Evolutionary conservation across 805 yeast genomes (phyloP), one percentile per base, ranked within the genome.

Genomic region (Kazachstania taianensis): DNA sequence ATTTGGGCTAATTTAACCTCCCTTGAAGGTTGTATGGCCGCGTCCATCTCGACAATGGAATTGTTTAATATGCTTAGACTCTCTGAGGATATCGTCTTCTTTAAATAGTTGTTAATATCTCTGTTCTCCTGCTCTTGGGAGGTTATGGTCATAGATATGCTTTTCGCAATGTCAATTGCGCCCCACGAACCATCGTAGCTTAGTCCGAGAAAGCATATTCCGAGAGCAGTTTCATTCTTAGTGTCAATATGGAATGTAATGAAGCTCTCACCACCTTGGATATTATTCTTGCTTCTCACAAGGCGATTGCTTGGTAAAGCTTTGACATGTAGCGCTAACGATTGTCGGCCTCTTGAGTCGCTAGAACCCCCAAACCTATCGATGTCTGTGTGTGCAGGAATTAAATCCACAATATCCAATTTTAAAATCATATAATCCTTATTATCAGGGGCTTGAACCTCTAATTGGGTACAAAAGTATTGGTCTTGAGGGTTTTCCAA

Each of bases 171-270:
- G 36, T 57, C 60, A 10, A 47, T 35, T 13, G 53, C 44, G 9
- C 43, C 36, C 67, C 67, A 63, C 3, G 66, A 60, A 2, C 50
- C 45, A 42, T 63, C 66, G 25, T 32, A 47, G 6, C 55, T 53
- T 13, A 41, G 20, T 37, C 62, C 61, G 5, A 40, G 31, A 13
- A 61, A 44, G 38, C 67, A 62, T 2, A 61, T 19, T 10, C 45
- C 45, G 24, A 59, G 37, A 7, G 18, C 20, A 2, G 33, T 30
- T 22, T 39, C 29, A 8, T 23, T 28, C 8, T 28, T 12, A 32
- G n/a, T n/a, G n/a, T n/a, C n/a, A n/a, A n/a, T n/a, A n/a, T n/a
- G n/a, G n/a, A n/a, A n/a, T 22, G 8, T 12, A 22, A 22, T 22
- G 25, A 22, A 22, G 8, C 12, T 8, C 8, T 22, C 25, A 26